Percentiles rank a stretch among this genome's conserved stretches.
Conservation (phyloP, 2,329 filamentous ascomycete genomes). For the Fusarium miscanthi region DNA sequence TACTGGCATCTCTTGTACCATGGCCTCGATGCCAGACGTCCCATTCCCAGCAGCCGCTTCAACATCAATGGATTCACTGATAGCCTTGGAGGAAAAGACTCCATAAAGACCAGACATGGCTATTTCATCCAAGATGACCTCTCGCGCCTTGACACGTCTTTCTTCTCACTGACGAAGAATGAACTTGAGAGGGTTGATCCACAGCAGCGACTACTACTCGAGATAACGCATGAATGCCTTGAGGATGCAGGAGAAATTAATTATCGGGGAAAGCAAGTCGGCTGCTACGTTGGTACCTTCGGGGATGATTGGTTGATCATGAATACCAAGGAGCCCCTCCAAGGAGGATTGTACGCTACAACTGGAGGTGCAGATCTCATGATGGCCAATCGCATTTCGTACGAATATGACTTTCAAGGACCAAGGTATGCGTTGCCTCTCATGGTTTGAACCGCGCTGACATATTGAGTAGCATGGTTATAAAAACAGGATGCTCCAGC, state of each 20-base stretch:
- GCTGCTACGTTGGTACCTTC: conserved; percentile 11
- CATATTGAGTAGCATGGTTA: neutral
- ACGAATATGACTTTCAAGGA: conserved; percentile 10
- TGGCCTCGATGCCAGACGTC: neutral
- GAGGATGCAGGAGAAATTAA: neutral
- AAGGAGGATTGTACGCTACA: neutral
- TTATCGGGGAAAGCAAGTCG: neutral
- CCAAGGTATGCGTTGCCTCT: neutral
- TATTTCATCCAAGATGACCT: conserved; percentile 13
- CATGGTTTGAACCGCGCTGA: neutral
- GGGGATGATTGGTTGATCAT: conserved; percentile 7
- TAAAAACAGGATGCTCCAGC: conserved; percentile 8
- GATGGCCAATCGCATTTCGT: conserved; percentile 12
- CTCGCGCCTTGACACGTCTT: conserved; percentile 1
- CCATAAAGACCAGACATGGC: neutral
- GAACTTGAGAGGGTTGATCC: conserved; percentile 5
- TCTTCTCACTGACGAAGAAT: neutral
- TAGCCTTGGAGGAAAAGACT: neutral
- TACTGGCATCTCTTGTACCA: conserved; percentile 1
- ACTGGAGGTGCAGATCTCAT: conserved; percentile 4
- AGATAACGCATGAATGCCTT: neutral
- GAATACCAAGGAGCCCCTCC: neutral
- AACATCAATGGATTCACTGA: conserved; percentile 3
- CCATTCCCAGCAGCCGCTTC: neutral
- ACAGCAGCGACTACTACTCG: conserved; percentile 1